phyloP scores from a whole-genome alignment of 306 rosid species.

The Prunus salicina region DNA sequence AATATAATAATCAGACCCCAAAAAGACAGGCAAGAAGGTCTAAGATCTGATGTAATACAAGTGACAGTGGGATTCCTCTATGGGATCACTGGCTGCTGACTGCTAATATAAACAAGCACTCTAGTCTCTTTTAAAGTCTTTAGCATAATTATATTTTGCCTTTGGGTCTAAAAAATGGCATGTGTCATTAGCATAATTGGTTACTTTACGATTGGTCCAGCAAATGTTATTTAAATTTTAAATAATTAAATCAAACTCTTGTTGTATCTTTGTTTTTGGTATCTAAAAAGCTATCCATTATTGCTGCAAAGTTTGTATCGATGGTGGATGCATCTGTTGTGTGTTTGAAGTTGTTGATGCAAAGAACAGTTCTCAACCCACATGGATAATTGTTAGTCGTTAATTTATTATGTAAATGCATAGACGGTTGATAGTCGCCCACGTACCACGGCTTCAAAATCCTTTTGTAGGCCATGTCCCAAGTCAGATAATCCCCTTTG shows the following conservation, averaged over 20 bases:
- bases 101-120: neutral
- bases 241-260: neutral
- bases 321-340: neutral
- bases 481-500: too few relatives aligned
- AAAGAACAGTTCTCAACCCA: too few relatives aligned
- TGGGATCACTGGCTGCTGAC: constrained; percentile 29
- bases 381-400: too few relatives aligned
- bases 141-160: neutral
- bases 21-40: constrained; percentile 19
- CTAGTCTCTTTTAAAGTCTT: constrained; percentile 10
- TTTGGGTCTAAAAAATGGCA: constrained; percentile 18
- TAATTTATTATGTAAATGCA: too few relatives aligned
- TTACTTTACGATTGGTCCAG: neutral
- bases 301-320: neutral
- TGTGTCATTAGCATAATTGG: constrained; percentile 29
- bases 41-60: constrained; percentile 38
- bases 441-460: neutral
- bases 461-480: constrained; percentile 10
- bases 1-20: neutral
- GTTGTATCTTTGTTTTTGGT: neutral
- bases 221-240: neutral
- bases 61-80: constrained; percentile 47
- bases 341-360: neutral
- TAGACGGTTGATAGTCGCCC: too few relatives aligned
- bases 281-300: constrained; percentile 1